Base-by-base conservation (phyloP, 2,329 filamentous ascomycete genomes). In the Botrytis porri region DNA sequence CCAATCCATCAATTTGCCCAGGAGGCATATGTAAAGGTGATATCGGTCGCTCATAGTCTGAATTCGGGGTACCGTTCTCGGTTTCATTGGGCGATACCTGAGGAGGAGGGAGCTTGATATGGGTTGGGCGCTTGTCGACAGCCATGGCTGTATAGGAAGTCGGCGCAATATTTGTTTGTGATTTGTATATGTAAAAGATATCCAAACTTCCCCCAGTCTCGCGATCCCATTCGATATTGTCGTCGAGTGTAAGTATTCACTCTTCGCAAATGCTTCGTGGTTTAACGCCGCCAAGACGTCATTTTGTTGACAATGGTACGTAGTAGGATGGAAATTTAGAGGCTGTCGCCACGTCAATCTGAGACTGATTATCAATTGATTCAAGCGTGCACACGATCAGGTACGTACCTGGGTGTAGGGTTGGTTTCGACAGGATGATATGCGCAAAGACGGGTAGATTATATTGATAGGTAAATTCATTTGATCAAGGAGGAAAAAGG, bases 1-100 rank as follows among this genome's bases (percentile, higher is more conserved):
- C 77, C n/a, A 80, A 74, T 32, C 78, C 79, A 74, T 80, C 78
- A 20, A 78, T 79, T 51, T 79, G 76, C 29, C 77, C 77, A 0
- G 77, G 76, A 45, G 64, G 72, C 74, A 78, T 79, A 18, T 77
- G 72, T 25, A 80, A 60, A 14, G 79, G 77, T 35, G 78, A 78
- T 8, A 74, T n/a, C 4, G 77, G 73, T 29, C 73, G 73, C 10
- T 75, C 71, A 57, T 61, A 66, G 10, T 76, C 73, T 35, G 51
- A 43, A 3, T 32, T n/a, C 29, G 70, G 57, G 29, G 37, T 45
- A 18, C 29, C 70, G 29, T 25, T 75, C 64, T 29, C 71, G 35
- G 43, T 51, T 69, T 41, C 60, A 20, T 20, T 59, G 32, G 61
- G 70, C 29, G 62, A 67, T 32, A 29, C 35, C 25, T 22, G 39